A percentile compares a stretch with the other conserved stretches of the same genome.
These are phyloP conservation scores for Trichoderma atrobrunneum DNA, from an alignment of 2,329 filamentous ascomycete genomes.

Conservation along the genomic window DNA sequence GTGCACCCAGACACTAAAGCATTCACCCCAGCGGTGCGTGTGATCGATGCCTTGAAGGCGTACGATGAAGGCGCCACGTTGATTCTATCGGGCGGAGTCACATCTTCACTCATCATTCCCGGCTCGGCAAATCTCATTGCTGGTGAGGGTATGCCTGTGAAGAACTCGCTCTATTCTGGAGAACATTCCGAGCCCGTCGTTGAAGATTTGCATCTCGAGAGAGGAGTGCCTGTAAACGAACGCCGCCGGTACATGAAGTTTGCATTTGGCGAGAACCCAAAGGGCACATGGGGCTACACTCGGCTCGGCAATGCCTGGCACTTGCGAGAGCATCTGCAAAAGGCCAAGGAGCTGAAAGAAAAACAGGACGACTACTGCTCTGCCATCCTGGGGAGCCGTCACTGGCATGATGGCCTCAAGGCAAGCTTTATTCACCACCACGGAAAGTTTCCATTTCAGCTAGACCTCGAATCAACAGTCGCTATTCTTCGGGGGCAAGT, in stretches of 20 bases:
- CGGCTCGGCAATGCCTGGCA: constrained; percentile 41
- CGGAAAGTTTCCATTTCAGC: constrained; percentile 30
- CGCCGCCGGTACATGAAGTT: constrained; percentile 44
- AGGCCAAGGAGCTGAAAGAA: constrained; percentile 17
- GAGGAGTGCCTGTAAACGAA: constrained; percentile 33
- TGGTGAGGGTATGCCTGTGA: constrained; percentile 43
- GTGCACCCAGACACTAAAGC: constrained; percentile 26
- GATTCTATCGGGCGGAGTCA: constrained; percentile 44
- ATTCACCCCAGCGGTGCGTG: constrained; percentile 6
- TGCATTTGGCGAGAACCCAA: constrained; percentile 48
- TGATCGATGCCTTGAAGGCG: constrained; percentile 39
- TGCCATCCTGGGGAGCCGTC: background rate
- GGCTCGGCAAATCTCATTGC: constrained; percentile 45
- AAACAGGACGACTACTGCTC: constrained; percentile 20
- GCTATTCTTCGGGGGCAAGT: constrained; percentile 41
- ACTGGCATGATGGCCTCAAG: background rate
- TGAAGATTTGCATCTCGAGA: constrained; percentile 42
- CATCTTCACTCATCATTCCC: constrained; percentile 44
- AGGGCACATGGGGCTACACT: constrained; percentile 35
- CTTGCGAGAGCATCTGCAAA: constrained; percentile 35
- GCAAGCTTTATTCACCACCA: background rate
- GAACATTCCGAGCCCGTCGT: constrained; percentile 37
- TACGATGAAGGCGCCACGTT: constrained; percentile 38
- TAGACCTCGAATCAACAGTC: constrained; percentile 41
- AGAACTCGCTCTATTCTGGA: constrained; percentile 38